Conservation (phyloP, 306 rosid species). For the Pyrus betulifolia region DNA sequence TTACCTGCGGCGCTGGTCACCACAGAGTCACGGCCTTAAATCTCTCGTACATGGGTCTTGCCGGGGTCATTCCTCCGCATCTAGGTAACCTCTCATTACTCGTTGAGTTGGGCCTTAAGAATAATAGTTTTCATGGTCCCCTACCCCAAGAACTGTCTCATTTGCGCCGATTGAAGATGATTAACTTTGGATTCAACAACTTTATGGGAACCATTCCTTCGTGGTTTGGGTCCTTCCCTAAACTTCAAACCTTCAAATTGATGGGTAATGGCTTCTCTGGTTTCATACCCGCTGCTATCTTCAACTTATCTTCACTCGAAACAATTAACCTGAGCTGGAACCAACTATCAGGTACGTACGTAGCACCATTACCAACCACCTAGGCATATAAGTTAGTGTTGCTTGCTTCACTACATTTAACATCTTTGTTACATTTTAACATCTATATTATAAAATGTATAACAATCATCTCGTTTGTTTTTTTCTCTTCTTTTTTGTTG, state of each 20-base stretch:
- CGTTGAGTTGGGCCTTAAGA: background rate
- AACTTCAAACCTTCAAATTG: no score
- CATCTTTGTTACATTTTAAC: no score
- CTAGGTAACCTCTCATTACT: background rate
- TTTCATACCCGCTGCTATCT: background rate
- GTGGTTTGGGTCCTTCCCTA: background rate
- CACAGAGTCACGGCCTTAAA: background rate
- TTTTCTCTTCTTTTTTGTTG: no score
- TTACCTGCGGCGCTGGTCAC: background rate
- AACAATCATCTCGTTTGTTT: no score
- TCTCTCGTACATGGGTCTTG: background rate
- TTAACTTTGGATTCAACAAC: background rate
- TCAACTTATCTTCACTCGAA: background rate
- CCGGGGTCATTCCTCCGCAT: background rate
- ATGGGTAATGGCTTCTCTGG: background rate
- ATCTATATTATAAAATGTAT: no score
- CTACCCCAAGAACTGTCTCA: background rate
- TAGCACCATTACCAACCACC: no score
- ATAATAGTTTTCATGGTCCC: background rate
- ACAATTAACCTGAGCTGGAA: rapidly evolving
- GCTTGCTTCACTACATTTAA: no score
- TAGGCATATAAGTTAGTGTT: no score
- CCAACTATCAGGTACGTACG: background rate
- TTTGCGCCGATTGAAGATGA: background rate
- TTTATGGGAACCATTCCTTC: background rate